Percentiles rank a stretch among this genome's conserved stretches.
Evolutionary conservation across 1,284 basidiomycete species (phyloP).

Genomic region (Trichosporon sp.): DNA sequence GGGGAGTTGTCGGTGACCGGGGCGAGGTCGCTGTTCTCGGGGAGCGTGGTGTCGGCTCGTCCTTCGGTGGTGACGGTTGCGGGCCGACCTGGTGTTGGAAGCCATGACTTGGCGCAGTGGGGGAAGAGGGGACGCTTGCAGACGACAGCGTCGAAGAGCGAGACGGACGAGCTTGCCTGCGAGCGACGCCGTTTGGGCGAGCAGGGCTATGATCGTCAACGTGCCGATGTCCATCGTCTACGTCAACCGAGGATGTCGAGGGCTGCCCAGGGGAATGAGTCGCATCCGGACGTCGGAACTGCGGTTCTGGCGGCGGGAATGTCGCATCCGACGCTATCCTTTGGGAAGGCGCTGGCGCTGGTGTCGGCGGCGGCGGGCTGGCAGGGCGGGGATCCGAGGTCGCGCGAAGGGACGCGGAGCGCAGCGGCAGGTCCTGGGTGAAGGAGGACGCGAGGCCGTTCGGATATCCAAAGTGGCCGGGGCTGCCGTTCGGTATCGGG

Average conservation of each 20-base stretch:
- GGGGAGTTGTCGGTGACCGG: not conserved
- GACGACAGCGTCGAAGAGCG: not conserved
- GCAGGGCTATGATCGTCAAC: conserved; percentile 1
- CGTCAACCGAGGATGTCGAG: not conserved
- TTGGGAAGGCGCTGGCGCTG: not conserved
- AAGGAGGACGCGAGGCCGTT: not conserved
- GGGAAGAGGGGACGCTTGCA: not conserved
- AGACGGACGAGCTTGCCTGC: not conserved
- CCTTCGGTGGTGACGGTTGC: not conserved
- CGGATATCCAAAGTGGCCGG: not conserved
- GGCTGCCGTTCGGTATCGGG: not conserved
- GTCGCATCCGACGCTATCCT: not conserved
- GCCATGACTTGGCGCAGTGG: not conserved
- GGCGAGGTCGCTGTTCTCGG: not conserved
- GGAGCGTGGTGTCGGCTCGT: not conserved
- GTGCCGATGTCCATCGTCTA: not conserved
- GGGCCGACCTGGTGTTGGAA: not conserved
- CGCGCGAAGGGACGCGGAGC: not conserved
- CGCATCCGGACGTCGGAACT: conserved; percentile 1
- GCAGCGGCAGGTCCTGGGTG: not conserved
- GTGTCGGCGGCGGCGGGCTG: not conserved
- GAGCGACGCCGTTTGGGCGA: conserved; percentile 1
- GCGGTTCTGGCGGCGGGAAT: not conserved
- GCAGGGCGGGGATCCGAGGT: not conserved
- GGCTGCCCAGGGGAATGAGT: not conserved